Evolutionary conservation across 306 rosid species (phyloP).

Genomic region (Dicorynia guianensis): DNA sequence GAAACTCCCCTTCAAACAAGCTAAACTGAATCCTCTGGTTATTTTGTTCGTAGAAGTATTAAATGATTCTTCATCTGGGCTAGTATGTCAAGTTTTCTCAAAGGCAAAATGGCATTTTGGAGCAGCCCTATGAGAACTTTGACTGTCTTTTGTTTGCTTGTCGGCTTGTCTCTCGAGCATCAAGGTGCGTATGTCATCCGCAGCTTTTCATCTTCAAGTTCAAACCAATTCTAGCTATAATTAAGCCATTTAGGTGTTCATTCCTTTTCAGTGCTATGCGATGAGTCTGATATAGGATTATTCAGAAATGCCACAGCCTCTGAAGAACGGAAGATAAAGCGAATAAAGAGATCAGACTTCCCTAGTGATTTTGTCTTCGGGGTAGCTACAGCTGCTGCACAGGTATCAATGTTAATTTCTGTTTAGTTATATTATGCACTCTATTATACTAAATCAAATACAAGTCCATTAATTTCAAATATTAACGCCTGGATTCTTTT

Average conservation of each 20-base stretch:
- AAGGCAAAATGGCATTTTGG: background rate
- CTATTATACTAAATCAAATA: background rate
- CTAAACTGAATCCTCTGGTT: too few relatives aligned
- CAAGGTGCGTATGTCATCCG: background rate
- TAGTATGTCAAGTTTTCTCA: background rate
- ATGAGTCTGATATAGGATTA: background rate
- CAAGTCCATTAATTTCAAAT: background rate
- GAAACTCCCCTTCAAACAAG: too few relatives aligned
- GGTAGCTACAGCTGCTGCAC: slow-evolving; percentile 30
- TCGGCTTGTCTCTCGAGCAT: background rate
- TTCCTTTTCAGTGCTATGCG: slow-evolving; percentile 9
- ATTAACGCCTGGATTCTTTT: background rate
- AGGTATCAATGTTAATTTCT: slow-evolving; percentile 5
- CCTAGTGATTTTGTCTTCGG: slow-evolving; percentile 41
- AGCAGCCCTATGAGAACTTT: background rate
- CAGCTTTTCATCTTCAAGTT: background rate
- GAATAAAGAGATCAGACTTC: slow-evolving; percentile 27
- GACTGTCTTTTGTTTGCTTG: background rate
- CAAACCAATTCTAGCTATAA: background rate
- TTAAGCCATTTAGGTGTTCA: background rate
- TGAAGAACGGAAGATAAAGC: background rate
- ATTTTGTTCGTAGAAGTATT: too few relatives aligned
- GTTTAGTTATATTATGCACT: background rate
- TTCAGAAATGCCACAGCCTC: background rate
- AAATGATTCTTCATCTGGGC: too few relatives aligned